These are phyloP conservation scores for Pyrenophora tritici-repentis DNA, from an alignment of 2,329 filamentous ascomycete species.

Conservation along the genomic window DNA sequence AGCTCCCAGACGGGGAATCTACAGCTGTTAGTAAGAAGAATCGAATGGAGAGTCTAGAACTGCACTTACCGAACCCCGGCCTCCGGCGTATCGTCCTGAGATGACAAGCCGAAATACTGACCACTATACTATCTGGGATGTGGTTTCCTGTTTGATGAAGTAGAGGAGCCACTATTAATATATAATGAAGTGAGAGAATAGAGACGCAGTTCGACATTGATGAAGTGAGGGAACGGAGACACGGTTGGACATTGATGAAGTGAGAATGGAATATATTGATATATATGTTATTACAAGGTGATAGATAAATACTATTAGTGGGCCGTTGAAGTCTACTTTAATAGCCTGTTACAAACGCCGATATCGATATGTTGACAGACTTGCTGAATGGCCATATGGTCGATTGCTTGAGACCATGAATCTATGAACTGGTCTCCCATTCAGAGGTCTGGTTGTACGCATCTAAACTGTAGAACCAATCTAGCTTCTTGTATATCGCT, in stretches of 20 bases:
- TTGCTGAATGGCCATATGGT: background rate
- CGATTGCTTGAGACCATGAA: background rate
- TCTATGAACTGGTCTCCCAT: background rate
- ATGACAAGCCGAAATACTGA: conserved; percentile 11
- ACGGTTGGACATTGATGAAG: no score
- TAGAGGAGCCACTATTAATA: background rate
- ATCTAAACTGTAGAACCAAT: conserved; percentile 37
- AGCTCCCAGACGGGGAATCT: background rate
- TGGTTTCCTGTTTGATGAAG: background rate
- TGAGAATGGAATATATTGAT: no score
- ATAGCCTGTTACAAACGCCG: background rate
- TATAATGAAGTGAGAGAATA: no score
- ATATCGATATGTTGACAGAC: background rate
- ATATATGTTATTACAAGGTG: no score
- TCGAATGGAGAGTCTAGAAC: no score
- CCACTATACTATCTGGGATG: conserved; percentile 12
- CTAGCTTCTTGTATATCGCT: conserved; percentile 36
- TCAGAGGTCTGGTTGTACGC: conserved; percentile 33
- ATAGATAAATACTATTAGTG: no score
- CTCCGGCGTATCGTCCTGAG: conserved; percentile 26
- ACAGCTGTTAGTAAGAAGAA: background rate
- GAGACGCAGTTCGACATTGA: no score
- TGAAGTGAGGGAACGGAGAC: no score
- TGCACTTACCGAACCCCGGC: conserved; percentile 25
- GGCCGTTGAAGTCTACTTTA: background rate